These are phyloP conservation scores for Trichoderma cornu-damae DNA, from an alignment of 2,329 filamentous ascomycete species.

Conservation along the genomic window DNA sequence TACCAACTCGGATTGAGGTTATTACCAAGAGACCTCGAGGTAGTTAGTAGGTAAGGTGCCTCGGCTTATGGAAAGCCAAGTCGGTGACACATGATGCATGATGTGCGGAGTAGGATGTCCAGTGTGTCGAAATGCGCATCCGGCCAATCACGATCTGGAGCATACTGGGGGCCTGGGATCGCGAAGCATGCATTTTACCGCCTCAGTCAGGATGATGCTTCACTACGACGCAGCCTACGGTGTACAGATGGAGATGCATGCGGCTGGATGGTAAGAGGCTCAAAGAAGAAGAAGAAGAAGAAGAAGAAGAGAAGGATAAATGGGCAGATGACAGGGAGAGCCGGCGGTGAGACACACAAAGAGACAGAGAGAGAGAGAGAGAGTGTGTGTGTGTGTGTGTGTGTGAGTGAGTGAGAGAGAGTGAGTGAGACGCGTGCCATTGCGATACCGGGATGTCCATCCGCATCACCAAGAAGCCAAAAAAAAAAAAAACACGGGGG, in stretches of 20 bases:
- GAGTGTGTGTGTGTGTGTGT: too few species aligned
- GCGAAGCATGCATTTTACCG: neutral
- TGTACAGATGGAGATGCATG: neutral
- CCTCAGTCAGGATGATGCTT: neutral
- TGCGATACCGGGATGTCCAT: slow-evolving; percentile 7
- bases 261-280: neutral
- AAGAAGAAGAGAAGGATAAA: too few species aligned
- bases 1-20: too few species aligned
- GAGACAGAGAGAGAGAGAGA: too few species aligned
- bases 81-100: slow-evolving; percentile 6
- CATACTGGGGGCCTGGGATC: neutral
- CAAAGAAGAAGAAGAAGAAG: neutral
- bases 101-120: neutral
- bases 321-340: slow-evolving; percentile 13
- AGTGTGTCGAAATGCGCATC: neutral
- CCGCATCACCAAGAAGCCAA: neutral
- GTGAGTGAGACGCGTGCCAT: neutral
- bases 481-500: neutral
- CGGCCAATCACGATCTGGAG: neutral
- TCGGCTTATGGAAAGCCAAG: too few species aligned
- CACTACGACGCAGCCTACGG: neutral
- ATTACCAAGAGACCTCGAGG: too few species aligned
- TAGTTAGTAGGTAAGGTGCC: too few species aligned
- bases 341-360: slow-evolving; percentile 16
- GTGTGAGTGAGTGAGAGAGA: too few species aligned